phyloP scores from a whole-genome alignment of 768 basidiomycete genomes.

The Gelatoporia subvermispora region DNA sequence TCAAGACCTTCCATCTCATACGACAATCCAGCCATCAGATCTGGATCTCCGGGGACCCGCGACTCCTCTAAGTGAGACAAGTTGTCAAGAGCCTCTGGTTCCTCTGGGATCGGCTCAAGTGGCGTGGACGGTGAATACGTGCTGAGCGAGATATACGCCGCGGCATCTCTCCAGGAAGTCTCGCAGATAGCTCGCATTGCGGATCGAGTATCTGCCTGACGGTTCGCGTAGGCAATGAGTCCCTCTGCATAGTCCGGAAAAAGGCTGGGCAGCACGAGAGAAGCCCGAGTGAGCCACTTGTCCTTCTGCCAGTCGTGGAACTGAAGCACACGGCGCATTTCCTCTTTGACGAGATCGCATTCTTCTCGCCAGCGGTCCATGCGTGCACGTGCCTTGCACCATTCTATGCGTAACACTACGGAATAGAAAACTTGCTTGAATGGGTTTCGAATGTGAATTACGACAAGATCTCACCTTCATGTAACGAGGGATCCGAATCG shows the following conservation, averaged over 20 bases:
- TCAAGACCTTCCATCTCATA: too few species aligned
- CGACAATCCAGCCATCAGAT: too few species aligned
- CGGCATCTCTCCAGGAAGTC: background rate
- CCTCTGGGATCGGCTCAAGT: too few species aligned
- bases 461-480: background rate
- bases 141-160: too few species aligned
- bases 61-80: too few species aligned
- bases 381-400: conserved; percentile 8
- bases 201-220: background rate
- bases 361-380: conserved; percentile 14
- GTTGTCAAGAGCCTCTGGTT: too few species aligned
- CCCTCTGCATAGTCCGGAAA: background rate
- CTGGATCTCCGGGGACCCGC: too few species aligned
- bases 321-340: conserved; percentile 10
- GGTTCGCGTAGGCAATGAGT: background rate
- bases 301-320: background rate
- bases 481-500: background rate
- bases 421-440: too few species aligned
- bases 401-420: conserved; percentile 8
- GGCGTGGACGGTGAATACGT: too few species aligned
- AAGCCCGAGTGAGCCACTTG: background rate
- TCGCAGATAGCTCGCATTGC: background rate
- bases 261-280: background rate
- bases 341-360: conserved; percentile 11
- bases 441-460: too few species aligned